Evolutionary conservation across 805 yeast species (phyloP), one percentile per base, ranked within the genome.

Genomic region (Yarrowia sp.): DNA sequence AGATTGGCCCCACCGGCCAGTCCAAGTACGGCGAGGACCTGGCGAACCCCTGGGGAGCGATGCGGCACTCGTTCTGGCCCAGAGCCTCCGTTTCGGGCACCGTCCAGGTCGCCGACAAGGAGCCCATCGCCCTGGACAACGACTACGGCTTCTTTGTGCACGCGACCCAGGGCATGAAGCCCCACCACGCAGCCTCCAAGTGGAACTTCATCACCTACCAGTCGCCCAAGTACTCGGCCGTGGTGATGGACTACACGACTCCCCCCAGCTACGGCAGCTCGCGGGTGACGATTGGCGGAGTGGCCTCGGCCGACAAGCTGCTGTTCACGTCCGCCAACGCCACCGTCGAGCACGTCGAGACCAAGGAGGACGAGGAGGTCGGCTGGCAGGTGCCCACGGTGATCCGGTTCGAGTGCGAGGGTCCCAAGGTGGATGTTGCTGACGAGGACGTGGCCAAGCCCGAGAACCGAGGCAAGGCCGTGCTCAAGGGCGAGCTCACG

Each of bases 151-250:
- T 95, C 97, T 93, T 87, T 76, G 97, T 94, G 67, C 89, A 91
- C 94, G 99, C 99, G 8, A 81, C 92, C 73, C 99, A 95, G 82
- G 98, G 98, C 71, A 93, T 95, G 98, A 95, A 95, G 79, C 99
- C 99, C 9, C 98, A 95, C 79, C 99, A 95, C 80, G 97, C 98
- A 43, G 99, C 99, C 69, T 91, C 97, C 71, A 81, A 92, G 26
- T 95, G 99, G 99, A 95, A 94, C 80, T 95, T 95, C 77, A 80
- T 91, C 71, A 89, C 91, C 79, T 94, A 90, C 84, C 97, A 91
- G 77, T 89, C 95, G 19, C 84, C 87, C 65, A 81, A 87, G 48
- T 82, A 84, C 73, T 83, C 94, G 43, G 97, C 91, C 11, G 87
- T 92, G 16, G 85, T 90, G 72, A 95, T 95, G 97, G 98, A 95